Conservation (phyloP, 371 early-diverging fungal genomes). For the Mucor irregularis region DNA sequence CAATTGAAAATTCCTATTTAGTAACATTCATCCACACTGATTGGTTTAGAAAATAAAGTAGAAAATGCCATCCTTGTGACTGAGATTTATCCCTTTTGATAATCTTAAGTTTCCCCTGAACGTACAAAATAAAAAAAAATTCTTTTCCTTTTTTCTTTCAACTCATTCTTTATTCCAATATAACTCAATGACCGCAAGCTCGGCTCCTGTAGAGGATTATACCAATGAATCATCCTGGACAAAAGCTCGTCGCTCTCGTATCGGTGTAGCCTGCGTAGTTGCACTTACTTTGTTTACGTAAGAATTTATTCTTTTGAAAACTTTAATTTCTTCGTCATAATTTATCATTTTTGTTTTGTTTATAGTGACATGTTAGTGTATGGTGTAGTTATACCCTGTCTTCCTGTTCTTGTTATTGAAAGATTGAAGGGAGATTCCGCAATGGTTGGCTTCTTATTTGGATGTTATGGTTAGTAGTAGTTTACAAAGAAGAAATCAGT, state of each 20-base stretch:
- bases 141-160: background rate
- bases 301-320: constrained; percentile 14
- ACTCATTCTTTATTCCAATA: background rate
- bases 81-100: background rate
- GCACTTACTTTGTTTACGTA: constrained; percentile 61
- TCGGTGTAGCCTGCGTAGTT: constrained; percentile 56
- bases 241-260: constrained; percentile 45
- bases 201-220: background rate
- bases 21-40: background rate
- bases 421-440: constrained; percentile 61
- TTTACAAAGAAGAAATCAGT: no score
- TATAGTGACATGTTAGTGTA: constrained; percentile 74
- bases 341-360: background rate
- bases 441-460: constrained; percentile 80
- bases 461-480: constrained; percentile 70
- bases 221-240: constrained; percentile 31
- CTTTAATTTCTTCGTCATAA: background rate
- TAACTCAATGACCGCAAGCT: background rate
- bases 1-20: background rate
- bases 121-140: background rate
- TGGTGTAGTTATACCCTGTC: constrained; percentile 81
- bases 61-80: background rate
- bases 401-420: constrained; percentile 75
- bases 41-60: background rate
- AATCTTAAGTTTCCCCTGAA: constrained; percentile 1